Percentiles rank a stretch among this genome's conserved stretches.
Evolutionary conservation across 2,329 filamentous ascomycete genomes (phyloP).

Genomic region (Fusarium agapanthi): DNA sequence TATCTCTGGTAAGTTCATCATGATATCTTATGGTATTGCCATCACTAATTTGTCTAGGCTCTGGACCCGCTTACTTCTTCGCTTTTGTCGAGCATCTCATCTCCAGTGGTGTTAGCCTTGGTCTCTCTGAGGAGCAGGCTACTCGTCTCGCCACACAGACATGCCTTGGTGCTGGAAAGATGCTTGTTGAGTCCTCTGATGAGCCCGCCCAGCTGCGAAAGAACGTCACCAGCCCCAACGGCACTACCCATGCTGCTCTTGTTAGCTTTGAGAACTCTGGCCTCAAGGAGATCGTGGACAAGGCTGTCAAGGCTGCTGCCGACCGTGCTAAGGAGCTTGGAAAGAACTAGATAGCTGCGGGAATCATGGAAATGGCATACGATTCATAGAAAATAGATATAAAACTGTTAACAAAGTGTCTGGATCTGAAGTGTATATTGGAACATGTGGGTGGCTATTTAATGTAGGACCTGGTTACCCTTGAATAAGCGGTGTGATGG

Average conservation of each 20-base stretch:
- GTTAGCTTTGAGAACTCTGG: slow-evolving; percentile 57
- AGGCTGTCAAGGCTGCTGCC: slow-evolving; percentile 57
- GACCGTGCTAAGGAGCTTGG: slow-evolving; percentile 56
- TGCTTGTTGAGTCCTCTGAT: slow-evolving; percentile 58
- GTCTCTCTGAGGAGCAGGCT: slow-evolving; percentile 58
- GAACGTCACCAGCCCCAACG: slow-evolving; percentile 63
- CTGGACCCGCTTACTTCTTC: slow-evolving; percentile 63
- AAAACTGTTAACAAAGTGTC: neutral
- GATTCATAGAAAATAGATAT: neutral
- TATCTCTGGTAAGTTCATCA: slow-evolving; percentile 53
- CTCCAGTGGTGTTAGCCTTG: slow-evolving; percentile 53
- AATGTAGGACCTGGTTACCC: accelerated
- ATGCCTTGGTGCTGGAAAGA: slow-evolving; percentile 60
- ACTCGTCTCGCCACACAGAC: slow-evolving; percentile 60
- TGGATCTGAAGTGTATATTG: neutral
- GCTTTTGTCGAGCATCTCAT: slow-evolving; percentile 62
- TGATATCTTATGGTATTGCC: accelerated
- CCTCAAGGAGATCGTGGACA: slow-evolving; percentile 54
- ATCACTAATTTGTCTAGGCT: slow-evolving; percentile 47
- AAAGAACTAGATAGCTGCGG: slow-evolving; percentile 37
- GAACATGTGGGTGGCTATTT: accelerated
- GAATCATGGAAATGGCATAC: accelerated
- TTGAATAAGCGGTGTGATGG: neutral
- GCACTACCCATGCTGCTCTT: slow-evolving; percentile 59
- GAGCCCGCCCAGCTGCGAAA: slow-evolving; percentile 57